Percentiles rank a stretch among this genome's conserved stretches.
Evolutionary conservation across 441 rosid species (phyloP).

Genomic region (Theobroma grandiflorum): DNA sequence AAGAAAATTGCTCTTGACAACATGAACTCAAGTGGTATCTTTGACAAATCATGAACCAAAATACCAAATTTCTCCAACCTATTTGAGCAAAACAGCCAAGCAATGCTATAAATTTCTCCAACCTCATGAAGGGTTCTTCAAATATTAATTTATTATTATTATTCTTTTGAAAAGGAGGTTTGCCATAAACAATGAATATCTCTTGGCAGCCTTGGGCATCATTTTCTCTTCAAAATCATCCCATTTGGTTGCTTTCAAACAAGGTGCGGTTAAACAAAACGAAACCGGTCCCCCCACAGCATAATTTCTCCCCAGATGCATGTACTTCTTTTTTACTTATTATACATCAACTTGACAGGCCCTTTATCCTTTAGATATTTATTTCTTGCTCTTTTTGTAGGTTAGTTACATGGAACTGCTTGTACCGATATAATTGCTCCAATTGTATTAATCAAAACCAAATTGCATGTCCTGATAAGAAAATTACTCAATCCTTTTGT

Average conservation of each 20-base stretch:
- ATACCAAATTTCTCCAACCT: no score
- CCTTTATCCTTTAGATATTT: conserved; percentile 9
- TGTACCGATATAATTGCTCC: not conserved
- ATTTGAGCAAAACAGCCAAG: no score
- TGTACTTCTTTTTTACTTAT: not conserved
- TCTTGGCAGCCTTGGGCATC: not conserved
- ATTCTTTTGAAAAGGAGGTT: not conserved
- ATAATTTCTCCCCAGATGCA: not conserved
- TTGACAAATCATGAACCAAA: no score
- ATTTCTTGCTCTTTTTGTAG: not conserved
- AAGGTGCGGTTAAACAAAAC: not conserved
- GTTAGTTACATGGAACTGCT: not conserved
- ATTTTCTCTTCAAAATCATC: not conserved
- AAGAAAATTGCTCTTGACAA: no score
- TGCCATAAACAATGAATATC: not conserved
- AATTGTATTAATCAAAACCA: not conserved
- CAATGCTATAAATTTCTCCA: no score
- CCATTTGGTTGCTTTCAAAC: conserved; percentile 1
- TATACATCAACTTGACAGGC: conserved; percentile 7
- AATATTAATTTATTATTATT: no score
- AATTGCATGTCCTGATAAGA: not conserved
- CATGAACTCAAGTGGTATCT: no score
- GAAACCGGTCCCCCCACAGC: not conserved
- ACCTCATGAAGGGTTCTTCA: no score
- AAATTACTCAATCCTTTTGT: not conserved